Conservation (phyloP, 108 stramenopile genomes). For the Conticribra guillardii region DNA sequence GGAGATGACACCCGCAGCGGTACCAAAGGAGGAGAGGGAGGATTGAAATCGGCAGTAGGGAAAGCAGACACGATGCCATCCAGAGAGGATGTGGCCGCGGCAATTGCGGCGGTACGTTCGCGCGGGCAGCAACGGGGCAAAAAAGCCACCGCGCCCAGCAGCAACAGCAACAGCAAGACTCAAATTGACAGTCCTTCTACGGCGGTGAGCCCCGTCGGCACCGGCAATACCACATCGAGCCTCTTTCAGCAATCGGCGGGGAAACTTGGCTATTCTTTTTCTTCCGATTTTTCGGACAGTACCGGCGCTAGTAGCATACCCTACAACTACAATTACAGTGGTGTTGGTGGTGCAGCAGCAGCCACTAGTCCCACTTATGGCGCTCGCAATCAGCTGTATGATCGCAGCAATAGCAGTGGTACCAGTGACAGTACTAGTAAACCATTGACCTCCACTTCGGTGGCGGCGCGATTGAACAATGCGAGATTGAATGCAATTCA, state of each 20-base stretch:
- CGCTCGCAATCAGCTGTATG: not conserved
- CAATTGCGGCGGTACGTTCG: slow-evolving; percentile 16
- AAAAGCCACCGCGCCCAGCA: not conserved
- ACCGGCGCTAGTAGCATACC: not conserved
- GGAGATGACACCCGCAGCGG: too few species aligned
- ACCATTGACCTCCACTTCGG: not conserved
- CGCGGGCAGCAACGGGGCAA: not conserved
- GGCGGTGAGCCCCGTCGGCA: not conserved
- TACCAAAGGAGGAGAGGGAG: too few species aligned
- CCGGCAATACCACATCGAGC: not conserved
- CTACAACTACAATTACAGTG: not conserved
- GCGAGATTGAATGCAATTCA: not conserved
- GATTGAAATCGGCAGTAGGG: too few species aligned
- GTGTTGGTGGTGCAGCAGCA: not conserved
- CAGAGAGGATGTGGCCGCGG: slow-evolving; percentile 17
- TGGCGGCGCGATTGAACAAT: not conserved
- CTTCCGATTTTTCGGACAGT: not conserved
- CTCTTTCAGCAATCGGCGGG: slow-evolving; percentile 7
- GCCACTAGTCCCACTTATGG: too few species aligned
- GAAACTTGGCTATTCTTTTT: slow-evolving; percentile 20
- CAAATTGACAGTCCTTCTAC: not conserved
- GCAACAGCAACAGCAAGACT: not conserved
- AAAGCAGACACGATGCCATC: too few species aligned
- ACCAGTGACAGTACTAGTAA: not conserved
- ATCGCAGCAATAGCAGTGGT: not conserved